These are phyloP conservation scores for Solanum habrochaites DNA, from an alignment of 257 asterid genomes.

Conservation along the genomic window DNA sequence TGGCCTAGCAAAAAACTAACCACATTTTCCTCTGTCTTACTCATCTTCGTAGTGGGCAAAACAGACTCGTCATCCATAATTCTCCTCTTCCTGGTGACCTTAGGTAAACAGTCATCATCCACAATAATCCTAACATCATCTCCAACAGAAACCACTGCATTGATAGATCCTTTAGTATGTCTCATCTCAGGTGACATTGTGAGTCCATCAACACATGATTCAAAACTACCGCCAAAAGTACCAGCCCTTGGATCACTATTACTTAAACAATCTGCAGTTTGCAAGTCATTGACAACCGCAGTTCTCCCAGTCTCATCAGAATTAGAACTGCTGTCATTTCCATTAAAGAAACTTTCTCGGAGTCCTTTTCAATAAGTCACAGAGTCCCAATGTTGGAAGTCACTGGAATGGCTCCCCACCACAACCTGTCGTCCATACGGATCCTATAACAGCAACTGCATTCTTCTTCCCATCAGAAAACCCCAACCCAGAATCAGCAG, in stretches of 20 bases:
- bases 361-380: not conserved
- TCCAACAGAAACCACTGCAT: conserved; percentile 11
- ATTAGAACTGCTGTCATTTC: not conserved
- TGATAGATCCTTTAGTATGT: conserved; percentile 8
- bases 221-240: conserved; percentile 6
- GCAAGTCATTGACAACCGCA: conserved; percentile 5
- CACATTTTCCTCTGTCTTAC: not conserved
- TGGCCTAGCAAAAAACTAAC: conserved; percentile 11
- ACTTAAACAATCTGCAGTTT: conserved; percentile 10
- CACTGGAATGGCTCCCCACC: not conserved
- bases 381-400: conserved; percentile 8
- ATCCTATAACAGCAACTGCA: conserved; percentile 7
- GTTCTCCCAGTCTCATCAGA: conserved; percentile 7
- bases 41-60: conserved; percentile 9
- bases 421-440: conserved; percentile 15
- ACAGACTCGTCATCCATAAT: conserved; percentile 15
- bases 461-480: conserved; percentile 14
- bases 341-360: not conserved
- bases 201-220: conserved; percentile 4
- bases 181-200: conserved; percentile 4
- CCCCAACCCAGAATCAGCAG: conserved; percentile 16
- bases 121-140: not conserved
- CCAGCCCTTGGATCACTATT: conserved; percentile 6
- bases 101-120: conserved; percentile 15
- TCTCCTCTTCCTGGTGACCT: conserved; percentile 32